These are phyloP conservation scores for Sarocladium oryzae DNA, from an alignment of 2,329 filamentous ascomycete genomes.

Conservation along the genomic window DNA sequence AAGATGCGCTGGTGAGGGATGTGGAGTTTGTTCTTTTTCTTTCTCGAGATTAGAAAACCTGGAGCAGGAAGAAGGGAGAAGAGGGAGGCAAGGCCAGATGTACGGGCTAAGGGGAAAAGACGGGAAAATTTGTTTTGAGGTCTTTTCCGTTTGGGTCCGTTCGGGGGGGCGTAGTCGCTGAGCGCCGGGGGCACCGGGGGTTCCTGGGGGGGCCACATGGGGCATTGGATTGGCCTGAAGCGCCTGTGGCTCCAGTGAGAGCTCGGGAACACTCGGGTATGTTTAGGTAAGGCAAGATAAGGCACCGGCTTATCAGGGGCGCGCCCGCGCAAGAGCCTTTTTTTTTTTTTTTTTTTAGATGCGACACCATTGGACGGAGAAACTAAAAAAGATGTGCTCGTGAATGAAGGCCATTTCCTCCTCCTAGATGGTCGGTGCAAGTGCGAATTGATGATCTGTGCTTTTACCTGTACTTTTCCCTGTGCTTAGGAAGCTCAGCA, in stretches of 20 bases:
- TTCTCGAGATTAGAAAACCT: neutral
- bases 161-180: conserved; percentile 9
- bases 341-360: neutral
- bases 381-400: too few species aligned
- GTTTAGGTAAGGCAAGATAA: neutral
- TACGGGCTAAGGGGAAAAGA: neutral
- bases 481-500: too few species aligned
- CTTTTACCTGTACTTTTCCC: too few species aligned
- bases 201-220: neutral
- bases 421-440: too few species aligned
- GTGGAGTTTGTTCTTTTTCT: conserved; percentile 7
- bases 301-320: neutral
- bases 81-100: neutral
- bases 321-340: too few species aligned
- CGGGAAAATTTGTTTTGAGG: conserved; percentile 20
- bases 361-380: neutral
- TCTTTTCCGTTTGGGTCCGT: conserved; percentile 20
- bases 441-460: too few species aligned
- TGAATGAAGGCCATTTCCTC: neutral
- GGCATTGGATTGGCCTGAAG: conserved; percentile 7
- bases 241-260: conserved; percentile 3
- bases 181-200: neutral
- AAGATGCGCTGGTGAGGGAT: conserved; percentile 11
- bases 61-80: conserved; percentile 6
- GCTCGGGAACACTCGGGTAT: conserved; percentile 26